phyloP scores from a whole-genome alignment of 495 filamentous ascomycete genomes.

The Terfezia claveryi region DNA sequence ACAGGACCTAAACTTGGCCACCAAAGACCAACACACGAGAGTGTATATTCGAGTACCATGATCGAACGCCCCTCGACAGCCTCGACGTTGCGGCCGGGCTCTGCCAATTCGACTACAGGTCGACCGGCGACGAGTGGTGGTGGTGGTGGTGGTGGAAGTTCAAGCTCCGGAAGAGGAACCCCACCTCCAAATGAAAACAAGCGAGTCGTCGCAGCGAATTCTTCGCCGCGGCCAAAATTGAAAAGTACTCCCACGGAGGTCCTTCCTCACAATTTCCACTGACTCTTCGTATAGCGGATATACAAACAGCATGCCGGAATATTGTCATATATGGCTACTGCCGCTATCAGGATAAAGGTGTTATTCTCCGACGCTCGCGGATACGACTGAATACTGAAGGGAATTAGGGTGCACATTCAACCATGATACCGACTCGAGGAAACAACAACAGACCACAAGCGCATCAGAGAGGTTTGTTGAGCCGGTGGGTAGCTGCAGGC shows the following conservation, averaged over 20 bases:
- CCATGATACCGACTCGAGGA: constrained; percentile 45
- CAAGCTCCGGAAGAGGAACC: constrained; percentile 13
- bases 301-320: constrained; percentile 73
- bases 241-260: constrained; percentile 8
- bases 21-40: too few species aligned
- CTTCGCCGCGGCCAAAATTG: constrained; percentile 16
- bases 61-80: constrained; percentile 18
- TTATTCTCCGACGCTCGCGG: constrained; percentile 16
- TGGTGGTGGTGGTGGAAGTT: constrained; percentile 8
- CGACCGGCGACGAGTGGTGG: constrained; percentile 14
- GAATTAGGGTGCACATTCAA: constrained; percentile 63
- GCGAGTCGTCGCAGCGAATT: constrained; percentile 12
- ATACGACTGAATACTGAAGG: constrained; percentile 2
- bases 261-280: not conserved
- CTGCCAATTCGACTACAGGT: constrained; percentile 13
- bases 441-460: constrained; percentile 36
- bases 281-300: not conserved
- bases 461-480: not conserved
- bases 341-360: constrained; percentile 63
- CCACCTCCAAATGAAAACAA: constrained; percentile 14
- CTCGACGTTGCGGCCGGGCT: constrained; percentile 6
- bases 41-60: constrained; percentile 2
- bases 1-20: too few species aligned
- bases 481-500: not conserved
- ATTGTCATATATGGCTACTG: constrained; percentile 87